Conservation (phyloP, 495 filamentous ascomycete species). For the Aspergillus incahuasiensis region DNA sequence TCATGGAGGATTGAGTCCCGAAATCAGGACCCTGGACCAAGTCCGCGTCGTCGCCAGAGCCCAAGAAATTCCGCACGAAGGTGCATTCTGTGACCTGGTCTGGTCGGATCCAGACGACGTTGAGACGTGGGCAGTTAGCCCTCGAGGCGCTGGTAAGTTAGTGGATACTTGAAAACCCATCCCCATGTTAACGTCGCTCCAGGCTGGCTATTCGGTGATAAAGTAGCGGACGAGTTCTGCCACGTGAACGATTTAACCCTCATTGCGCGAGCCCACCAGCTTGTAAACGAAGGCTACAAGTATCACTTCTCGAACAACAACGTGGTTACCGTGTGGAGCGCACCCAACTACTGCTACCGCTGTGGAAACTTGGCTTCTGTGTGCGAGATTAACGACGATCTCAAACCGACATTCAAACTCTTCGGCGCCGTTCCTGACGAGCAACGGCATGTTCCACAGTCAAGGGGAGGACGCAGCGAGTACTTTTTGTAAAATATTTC, state of each 20-base stretch:
- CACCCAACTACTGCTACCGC: constrained; percentile 98
- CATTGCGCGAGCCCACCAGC: constrained; percentile 92
- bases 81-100: constrained; percentile 95
- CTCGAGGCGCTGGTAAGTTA: constrained; percentile 71
- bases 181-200: not conserved
- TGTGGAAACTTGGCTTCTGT: constrained; percentile 97
- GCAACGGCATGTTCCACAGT: constrained; percentile 76
- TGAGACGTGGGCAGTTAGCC: constrained; percentile 95
- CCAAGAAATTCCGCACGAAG: constrained; percentile 97
- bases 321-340: constrained; percentile 98
- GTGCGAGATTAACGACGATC: constrained; percentile 83
- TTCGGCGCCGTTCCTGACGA: constrained; percentile 94
- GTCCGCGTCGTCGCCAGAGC: constrained; percentile 95
- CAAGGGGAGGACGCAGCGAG: constrained; percentile 77
- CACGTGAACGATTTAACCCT: constrained; percentile 94
- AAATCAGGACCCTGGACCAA: constrained; percentile 95
- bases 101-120: constrained; percentile 99
- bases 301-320: constrained; percentile 94
- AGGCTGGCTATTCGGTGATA: constrained; percentile 95
- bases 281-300: constrained; percentile 98
- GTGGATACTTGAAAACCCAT: not conserved
- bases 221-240: constrained; percentile 98
- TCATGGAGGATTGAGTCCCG: constrained; percentile 92
- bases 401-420: constrained; percentile 85
- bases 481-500: constrained; percentile 77